Evolutionary conservation across 192 early-diverging fungal species (phyloP).

Genomic region (Polychytrium aggregatum): DNA sequence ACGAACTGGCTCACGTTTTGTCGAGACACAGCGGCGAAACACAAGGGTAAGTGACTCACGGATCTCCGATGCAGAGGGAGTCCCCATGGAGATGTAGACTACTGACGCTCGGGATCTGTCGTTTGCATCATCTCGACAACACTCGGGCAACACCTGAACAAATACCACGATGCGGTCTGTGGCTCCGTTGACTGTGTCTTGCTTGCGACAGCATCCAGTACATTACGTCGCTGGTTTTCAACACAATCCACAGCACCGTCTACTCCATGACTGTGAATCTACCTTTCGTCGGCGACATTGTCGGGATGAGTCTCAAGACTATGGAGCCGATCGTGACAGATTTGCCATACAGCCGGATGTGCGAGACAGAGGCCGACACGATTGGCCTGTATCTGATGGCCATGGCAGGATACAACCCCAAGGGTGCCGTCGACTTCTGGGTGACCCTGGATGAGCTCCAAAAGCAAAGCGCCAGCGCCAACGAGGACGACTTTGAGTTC

Average conservation of each 20-base stretch:
- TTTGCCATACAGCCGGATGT: slow-evolving; percentile 29
- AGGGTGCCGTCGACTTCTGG: slow-evolving; percentile 18
- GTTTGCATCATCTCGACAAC: too few relatives aligned
- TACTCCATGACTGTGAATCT: slow-evolving; percentile 29
- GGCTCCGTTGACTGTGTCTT: too few relatives aligned
- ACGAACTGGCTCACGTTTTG: slow-evolving; percentile 30
- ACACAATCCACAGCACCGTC: slow-evolving; percentile 20
- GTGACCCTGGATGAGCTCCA: slow-evolving; percentile 1
- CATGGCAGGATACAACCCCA: slow-evolving; percentile 28
- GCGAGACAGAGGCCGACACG: slow-evolving; percentile 33
- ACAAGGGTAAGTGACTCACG: too few relatives aligned
- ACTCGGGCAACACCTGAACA: too few relatives aligned
- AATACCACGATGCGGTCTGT: too few relatives aligned
- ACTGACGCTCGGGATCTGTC: too few relatives aligned
- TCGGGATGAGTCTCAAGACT: slow-evolving; percentile 16
- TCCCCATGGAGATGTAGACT: too few relatives aligned
- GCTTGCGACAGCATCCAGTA: slow-evolving; percentile 6
- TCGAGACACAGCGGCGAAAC: slow-evolving; percentile 22
- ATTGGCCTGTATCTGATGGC: slow-evolving; percentile 34
- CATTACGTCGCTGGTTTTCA: slow-evolving; percentile 7
- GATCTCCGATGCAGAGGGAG: too few relatives aligned
- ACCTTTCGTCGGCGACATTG: slow-evolving; percentile 23
- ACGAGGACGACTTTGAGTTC: slow-evolving; percentile 13
- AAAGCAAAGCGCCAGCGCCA: background rate
- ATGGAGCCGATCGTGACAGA: slow-evolving; percentile 17